A percentile compares a stretch with the other conserved stretches of the same genome.
Conservation (phyloP, 768 basidiomycete species). For the Lentinula guzmanii region DNA sequence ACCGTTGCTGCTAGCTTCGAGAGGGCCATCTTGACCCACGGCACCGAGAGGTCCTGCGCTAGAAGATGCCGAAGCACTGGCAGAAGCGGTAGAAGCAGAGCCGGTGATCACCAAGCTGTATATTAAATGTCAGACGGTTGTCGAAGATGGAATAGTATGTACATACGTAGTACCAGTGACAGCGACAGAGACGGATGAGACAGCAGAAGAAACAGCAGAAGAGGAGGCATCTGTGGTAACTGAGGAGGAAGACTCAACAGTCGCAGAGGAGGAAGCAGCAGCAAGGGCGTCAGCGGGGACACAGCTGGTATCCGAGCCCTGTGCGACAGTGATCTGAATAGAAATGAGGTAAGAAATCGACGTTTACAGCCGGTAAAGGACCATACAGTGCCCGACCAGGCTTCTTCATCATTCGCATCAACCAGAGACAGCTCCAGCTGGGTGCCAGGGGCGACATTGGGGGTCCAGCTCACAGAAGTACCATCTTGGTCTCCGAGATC, state of each 20-base stretch:
- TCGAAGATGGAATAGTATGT: neutral
- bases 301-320: conserved; percentile 24
- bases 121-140: neutral
- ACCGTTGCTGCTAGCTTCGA: conserved; percentile 34
- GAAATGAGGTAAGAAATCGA: neutral
- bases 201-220: conserved; percentile 7
- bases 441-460: conserved; percentile 40
- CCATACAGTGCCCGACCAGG: conserved; percentile 60
- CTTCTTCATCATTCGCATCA: conserved; percentile 51
- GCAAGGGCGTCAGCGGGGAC: neutral
- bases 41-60: conserved; percentile 34
- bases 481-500: conserved; percentile 54
- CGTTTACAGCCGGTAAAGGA: conserved; percentile 7
- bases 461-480: conserved; percentile 39
- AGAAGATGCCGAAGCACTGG: conserved; percentile 11
- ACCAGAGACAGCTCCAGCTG: conserved; percentile 45
- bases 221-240: neutral
- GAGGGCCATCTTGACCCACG: conserved; percentile 17
- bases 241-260: conserved; percentile 19
- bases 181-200: neutral
- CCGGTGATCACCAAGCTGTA: conserved; percentile 17
- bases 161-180: conserved; percentile 13
- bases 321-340: conserved; percentile 32
- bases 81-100: conserved; percentile 8
- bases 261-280: conserved; percentile 19